Percentiles rank a stretch among this genome's conserved stretches.
These are phyloP conservation scores for Cruciata laevipes DNA, from an alignment of 257 asterid genomes.

Conservation along the genomic window DNA sequence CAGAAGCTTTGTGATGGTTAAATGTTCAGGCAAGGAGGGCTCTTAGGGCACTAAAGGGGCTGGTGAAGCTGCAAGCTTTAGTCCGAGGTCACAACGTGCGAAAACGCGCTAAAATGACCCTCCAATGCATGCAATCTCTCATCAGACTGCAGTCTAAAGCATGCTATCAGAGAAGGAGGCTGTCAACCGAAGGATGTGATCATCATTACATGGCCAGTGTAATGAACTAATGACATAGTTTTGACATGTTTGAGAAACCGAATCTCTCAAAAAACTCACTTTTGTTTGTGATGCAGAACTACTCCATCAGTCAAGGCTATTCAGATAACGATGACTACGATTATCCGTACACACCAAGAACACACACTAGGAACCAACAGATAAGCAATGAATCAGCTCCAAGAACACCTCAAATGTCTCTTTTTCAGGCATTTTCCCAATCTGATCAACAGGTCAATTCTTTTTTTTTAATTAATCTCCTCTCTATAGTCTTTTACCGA, in stretches of 20 bases:
- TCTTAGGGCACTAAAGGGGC: constrained; percentile 60
- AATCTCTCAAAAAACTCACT: constrained; percentile 2
- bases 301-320: constrained; percentile 18
- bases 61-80: constrained; percentile 79
- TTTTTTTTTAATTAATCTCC: too few relatives aligned
- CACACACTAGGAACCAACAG: constrained; percentile 32
- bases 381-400: constrained; percentile 42
- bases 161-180: constrained; percentile 68
- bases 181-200: constrained; percentile 42
- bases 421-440: constrained; percentile 54
- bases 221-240: background rate
- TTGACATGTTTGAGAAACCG: background rate
- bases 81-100: constrained; percentile 75
- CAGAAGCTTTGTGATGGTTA: background rate
- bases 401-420: constrained; percentile 35
- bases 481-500: too few relatives aligned
- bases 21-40: constrained; percentile 73
- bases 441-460: constrained; percentile 42
- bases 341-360: constrained; percentile 12
- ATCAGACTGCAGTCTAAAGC: constrained; percentile 68
- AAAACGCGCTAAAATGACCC: constrained; percentile 70
- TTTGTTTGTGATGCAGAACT: constrained; percentile 8
- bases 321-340: constrained; percentile 18
- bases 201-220: constrained; percentile 1
- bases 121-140: constrained; percentile 67